A percentile compares a stretch with the other conserved stretches of the same genome.
Conservation (phyloP, 495 filamentous ascomycete genomes). For the Penicillium pulvis region DNA sequence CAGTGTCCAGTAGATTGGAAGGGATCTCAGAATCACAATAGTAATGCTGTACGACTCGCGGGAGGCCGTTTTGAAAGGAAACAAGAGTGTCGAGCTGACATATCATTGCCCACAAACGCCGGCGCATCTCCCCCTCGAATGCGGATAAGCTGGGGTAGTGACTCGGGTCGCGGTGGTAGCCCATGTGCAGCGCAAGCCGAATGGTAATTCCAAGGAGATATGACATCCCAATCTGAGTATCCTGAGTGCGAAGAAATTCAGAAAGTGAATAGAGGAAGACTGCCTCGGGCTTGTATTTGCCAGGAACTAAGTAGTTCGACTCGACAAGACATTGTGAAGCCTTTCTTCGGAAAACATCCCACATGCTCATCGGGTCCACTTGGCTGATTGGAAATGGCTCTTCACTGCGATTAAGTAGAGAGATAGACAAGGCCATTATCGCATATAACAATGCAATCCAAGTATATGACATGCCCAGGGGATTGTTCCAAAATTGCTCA, state of each 20-base stretch:
- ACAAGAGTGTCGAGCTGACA: conserved; percentile 46
- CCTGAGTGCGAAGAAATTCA: conserved; percentile 40
- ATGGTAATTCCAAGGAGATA: conserved; percentile 42
- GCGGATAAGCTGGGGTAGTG: conserved; percentile 40
- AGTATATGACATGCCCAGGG: conserved; percentile 33
- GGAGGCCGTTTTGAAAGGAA: conserved; percentile 49
- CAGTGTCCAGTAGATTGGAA: conserved; percentile 44
- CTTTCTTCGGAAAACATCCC: conserved; percentile 30
- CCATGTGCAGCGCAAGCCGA: conserved; percentile 47
- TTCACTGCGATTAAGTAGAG: conserved; percentile 31
- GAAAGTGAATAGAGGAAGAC: conserved; percentile 39
- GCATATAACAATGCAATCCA: conserved; percentile 44
- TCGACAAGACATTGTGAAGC: conserved; percentile 37
- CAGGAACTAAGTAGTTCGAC: conserved; percentile 37
- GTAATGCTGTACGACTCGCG: conserved; percentile 44
- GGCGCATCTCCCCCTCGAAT: conserved; percentile 48
- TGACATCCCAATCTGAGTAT: conserved; percentile 39
- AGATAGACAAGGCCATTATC: conserved; percentile 34
- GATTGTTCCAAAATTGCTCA: conserved; percentile 39
- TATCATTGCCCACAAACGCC: conserved; percentile 42
- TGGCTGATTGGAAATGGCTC: conserved; percentile 28
- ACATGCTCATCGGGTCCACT: conserved; percentile 19
- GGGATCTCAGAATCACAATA: conserved; percentile 47
- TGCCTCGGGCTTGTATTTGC: conserved; percentile 39
- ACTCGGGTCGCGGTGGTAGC: conserved; percentile 47